Percentiles rank a stretch among this genome's conserved stretches.
phyloP scores from a whole-genome alignment of 2,329 filamentous ascomycete species.

The Blumeria hordei region DNA sequence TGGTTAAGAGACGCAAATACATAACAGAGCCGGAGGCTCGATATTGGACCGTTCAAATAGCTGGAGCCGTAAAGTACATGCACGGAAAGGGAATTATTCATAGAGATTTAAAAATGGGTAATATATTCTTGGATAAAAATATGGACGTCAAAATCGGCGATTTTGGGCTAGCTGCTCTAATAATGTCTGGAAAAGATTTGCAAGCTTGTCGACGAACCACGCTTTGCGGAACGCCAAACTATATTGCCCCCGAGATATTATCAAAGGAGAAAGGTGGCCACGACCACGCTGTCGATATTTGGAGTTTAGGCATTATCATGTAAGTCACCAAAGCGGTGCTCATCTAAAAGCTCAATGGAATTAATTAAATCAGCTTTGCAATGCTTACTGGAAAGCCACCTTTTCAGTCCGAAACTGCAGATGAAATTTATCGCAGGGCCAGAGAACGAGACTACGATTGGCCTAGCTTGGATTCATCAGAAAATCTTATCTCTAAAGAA shows the following conservation, averaged over 20 bases:
- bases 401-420: slow-evolving; percentile 76
- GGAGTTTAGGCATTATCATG: slow-evolving; percentile 95
- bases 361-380: slow-evolving; percentile 39
- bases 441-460: slow-evolving; percentile 54
- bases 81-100: slow-evolving; percentile 92
- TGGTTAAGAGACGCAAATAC: slow-evolving; percentile 78
- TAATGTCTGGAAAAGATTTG: slow-evolving; percentile 80
- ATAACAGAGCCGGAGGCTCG: slow-evolving; percentile 85
- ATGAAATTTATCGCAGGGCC: slow-evolving; percentile 59
- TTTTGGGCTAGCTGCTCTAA: slow-evolving; percentile 77
- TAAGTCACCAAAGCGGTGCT: slow-evolving; percentile 19
- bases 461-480: slow-evolving; percentile 40
- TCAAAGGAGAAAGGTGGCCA: slow-evolving; percentile 87
- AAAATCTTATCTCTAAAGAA: slow-evolving; percentile 48
- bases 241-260: slow-evolving; percentile 89
- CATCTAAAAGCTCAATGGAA: not conserved
- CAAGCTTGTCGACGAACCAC: slow-evolving; percentile 64
- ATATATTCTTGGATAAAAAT: slow-evolving; percentile 76
- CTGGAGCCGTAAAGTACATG: slow-evolving; percentile 94
- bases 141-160: slow-evolving; percentile 99
- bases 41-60: slow-evolving; percentile 82
- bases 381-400: slow-evolving; percentile 92
- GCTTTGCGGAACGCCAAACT: slow-evolving; percentile 91
- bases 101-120: slow-evolving; percentile 91
- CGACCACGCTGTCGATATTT: slow-evolving; percentile 94